Evolutionary conservation across 2,329 filamentous ascomycete genomes (phyloP), one percentile per base, ranked within the genome.

Genomic region (Macrophomina phaseolina): DNA sequence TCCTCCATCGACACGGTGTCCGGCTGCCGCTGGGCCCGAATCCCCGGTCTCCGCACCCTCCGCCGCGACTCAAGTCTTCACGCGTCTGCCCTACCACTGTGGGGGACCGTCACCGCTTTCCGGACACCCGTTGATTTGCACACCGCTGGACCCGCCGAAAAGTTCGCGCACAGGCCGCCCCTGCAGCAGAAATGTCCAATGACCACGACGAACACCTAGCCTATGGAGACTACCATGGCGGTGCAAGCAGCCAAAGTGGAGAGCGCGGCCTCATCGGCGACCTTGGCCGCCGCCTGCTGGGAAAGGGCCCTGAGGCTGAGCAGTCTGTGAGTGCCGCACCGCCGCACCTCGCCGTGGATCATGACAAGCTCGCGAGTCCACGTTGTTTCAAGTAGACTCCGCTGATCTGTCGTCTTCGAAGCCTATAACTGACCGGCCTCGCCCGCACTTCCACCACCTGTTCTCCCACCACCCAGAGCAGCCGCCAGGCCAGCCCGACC

Each of bases 261-360:
- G 81, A 84, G 51, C 79, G 84, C 48, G 83, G 84, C n/a, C 73
- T 87, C 38, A 77, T 86, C 45, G 82, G 84, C 45, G 83, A 85
- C 71, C 81, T 85, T 68, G 82, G 84, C 67, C 80, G 80, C 71
- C 83, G 81, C 71, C 74, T 76, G 69, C 77, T 78, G 71, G 74
- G 75, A 62, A 72, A 69, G 73, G 73, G 55, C 49, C 49, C 63
- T 64, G 65, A 56, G 56, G 65, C 65, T 51, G 65, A 67, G 55
- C 55, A 36, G 48, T 51, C 64, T 45, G 64, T 66, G 55, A 67
- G 65, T 62, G 14, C 45, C 28, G 49, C 63, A 53, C 49, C 63
- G 58, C 58, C 58, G 58, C 58, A 62, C 18, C 45, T 48, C 38
- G 14, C 34, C 53, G 45, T 61, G 36, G 34, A 66, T 60, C 64